Conservation (phyloP, 192 early-diverging fungal species). For the Backusella tarrabulga region DNA sequence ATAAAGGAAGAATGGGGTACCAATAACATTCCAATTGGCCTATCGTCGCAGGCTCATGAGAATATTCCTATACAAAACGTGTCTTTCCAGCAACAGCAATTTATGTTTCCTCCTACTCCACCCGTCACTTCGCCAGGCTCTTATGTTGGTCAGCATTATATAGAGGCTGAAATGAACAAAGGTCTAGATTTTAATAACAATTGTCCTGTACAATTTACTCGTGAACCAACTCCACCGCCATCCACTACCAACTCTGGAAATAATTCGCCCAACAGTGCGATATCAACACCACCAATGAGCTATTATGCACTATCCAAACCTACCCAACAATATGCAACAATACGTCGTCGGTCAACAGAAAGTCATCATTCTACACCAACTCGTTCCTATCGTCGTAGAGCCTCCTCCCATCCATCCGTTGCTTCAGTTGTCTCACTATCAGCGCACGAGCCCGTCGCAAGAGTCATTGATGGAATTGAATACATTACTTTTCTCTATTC, state of each 20-base stretch:
- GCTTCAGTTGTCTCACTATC: constrained; percentile 33
- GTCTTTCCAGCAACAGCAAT: not conserved
- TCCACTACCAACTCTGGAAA: not conserved
- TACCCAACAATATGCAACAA: not conserved
- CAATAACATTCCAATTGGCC: not conserved
- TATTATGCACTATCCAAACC: not conserved
- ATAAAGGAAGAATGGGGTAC: not conserved
- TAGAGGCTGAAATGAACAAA: not conserved
- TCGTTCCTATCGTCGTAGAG: not conserved
- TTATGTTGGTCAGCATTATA: not conserved
- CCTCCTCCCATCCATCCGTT: constrained; percentile 21
- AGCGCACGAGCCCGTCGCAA: constrained; percentile 28
- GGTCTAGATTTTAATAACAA: not conserved
- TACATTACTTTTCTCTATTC: constrained; percentile 33
- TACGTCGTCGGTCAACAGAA: constrained; percentile 18
- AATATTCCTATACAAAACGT: not conserved
- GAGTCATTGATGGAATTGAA: constrained; percentile 29
- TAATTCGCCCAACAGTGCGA: not conserved
- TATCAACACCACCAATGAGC: not conserved
- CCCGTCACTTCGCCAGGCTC: not conserved
- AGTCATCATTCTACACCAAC: not conserved
- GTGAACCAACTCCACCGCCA: not conserved
- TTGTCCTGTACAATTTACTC: not conserved
- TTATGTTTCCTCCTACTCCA: not conserved
- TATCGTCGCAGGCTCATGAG: not conserved